Percentiles rank a stretch among this genome's conserved stretches.
These are phyloP conservation scores for Lactarius hengduanensis DNA, from an alignment of 768 basidiomycete genomes.

Conservation along the genomic window DNA sequence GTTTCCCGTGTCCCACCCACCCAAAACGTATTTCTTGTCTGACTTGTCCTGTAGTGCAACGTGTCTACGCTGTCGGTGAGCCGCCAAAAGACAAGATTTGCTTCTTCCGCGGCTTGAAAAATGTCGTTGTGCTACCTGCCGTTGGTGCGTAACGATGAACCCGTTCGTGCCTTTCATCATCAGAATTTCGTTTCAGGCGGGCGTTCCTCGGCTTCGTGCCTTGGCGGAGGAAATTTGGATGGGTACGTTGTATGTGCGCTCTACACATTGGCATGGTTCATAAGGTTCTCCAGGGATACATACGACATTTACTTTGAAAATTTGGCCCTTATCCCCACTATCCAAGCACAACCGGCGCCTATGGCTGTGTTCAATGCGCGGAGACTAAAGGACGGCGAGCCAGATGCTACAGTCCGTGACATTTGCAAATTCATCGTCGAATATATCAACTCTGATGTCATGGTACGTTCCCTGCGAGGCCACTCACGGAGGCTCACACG, in stretches of 20 bases:
- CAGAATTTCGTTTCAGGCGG: slow-evolving; percentile 40
- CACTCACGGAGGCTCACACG: neutral
- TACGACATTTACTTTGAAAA: slow-evolving; percentile 51
- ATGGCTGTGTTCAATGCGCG: slow-evolving; percentile 30
- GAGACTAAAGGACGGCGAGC: slow-evolving; percentile 30
- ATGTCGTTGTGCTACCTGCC: slow-evolving; percentile 33
- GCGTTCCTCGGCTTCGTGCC: slow-evolving; percentile 63
- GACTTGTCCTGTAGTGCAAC: slow-evolving; percentile 23
- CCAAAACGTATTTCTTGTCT: neutral
- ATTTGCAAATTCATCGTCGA: slow-evolving; percentile 81
- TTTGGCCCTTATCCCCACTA: slow-evolving; percentile 52
- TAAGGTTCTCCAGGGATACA: neutral
- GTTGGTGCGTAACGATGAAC: neutral
- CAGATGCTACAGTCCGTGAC: slow-evolving; percentile 60
- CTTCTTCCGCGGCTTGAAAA: slow-evolving; percentile 30
- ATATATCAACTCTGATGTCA: slow-evolving; percentile 79
- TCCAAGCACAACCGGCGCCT: slow-evolving; percentile 47
- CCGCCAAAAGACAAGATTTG: slow-evolving; percentile 31
- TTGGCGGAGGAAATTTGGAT: slow-evolving; percentile 79
- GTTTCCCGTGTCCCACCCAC: neutral
- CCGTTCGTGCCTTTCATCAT: neutral
- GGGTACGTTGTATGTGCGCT: slow-evolving; percentile 44
- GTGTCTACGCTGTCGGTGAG: slow-evolving; percentile 35
- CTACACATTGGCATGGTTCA: neutral
- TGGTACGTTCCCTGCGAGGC: slow-evolving; percentile 45